Percentiles rank a stretch among this genome's conserved stretches.
phyloP scores from a whole-genome alignment of 108 stramenopile genomes.

The Skeletonema costatum region DNA sequence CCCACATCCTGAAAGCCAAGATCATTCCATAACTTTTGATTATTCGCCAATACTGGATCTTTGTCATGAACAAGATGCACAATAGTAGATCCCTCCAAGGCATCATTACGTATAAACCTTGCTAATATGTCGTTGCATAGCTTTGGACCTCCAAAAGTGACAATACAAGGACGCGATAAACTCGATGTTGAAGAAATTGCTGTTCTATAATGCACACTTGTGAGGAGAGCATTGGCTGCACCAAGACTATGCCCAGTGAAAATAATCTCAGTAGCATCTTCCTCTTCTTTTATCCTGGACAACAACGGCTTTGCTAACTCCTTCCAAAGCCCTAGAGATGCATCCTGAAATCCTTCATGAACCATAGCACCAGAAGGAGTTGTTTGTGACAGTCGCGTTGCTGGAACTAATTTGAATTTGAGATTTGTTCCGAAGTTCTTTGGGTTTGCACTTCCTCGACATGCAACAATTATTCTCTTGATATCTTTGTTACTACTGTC shows the following conservation, averaged over 20 bases:
- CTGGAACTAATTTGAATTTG: conserved; percentile 51
- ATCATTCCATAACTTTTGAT: conserved; percentile 60
- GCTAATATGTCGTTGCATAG: conserved; percentile 52
- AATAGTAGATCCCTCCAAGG: conserved; percentile 41
- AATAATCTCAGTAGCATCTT: conserved; percentile 12
- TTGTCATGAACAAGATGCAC: conserved; percentile 55
- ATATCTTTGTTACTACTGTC: background rate
- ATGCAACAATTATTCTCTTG: conserved; percentile 53
- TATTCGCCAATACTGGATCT: conserved; percentile 65
- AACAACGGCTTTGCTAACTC: conserved; percentile 38
- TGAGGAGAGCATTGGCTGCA: conserved; percentile 49
- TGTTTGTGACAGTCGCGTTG: conserved; percentile 18
- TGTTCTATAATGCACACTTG: conserved; percentile 51
- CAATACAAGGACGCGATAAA: conserved; percentile 21
- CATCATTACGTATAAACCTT: conserved; percentile 29
- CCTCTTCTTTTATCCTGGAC: conserved; percentile 3
- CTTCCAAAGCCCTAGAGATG: conserved; percentile 57
- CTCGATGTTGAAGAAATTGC: background rate
- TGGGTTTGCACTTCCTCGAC: conserved; percentile 57
- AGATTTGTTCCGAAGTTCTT: conserved; percentile 65
- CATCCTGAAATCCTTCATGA: conserved; percentile 63
- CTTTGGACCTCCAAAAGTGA: conserved; percentile 67
- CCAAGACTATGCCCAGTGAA: conserved; percentile 47
- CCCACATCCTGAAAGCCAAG: conserved; percentile 62
- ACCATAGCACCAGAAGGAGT: conserved; percentile 30